Percentiles rank a stretch among this genome's conserved stretches.
phyloP scores from a whole-genome alignment of 164 flowering plant species.

The Annona cherimola region DNA sequence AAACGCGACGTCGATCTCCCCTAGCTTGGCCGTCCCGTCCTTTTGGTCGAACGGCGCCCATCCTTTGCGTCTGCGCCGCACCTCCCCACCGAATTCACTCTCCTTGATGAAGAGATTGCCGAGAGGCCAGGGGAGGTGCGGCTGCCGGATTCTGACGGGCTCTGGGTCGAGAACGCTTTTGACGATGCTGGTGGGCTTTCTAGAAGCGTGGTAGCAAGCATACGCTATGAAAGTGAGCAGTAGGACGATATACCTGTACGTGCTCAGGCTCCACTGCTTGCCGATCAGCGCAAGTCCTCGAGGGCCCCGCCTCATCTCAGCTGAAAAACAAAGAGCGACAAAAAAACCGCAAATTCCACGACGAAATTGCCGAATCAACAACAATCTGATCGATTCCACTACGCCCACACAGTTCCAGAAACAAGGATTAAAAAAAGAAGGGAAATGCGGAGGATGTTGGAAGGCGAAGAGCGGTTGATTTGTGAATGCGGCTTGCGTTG shows the following conservation, averaged over 20 bases:
- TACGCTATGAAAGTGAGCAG: slow-evolving; percentile 82
- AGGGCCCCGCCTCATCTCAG: slow-evolving; percentile 31
- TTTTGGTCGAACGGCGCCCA: slow-evolving; percentile 81
- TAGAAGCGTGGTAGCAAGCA: slow-evolving; percentile 82
- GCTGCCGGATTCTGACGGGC: slow-evolving; percentile 11
- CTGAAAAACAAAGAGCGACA: too few relatives aligned
- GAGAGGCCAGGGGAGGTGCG: slow-evolving; percentile 44
- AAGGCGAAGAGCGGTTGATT: too few relatives aligned
- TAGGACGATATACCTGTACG: slow-evolving; percentile 55
- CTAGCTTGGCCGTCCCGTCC: slow-evolving; percentile 74
- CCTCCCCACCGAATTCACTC: slow-evolving; percentile 11
- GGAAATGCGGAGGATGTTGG: too few relatives aligned
- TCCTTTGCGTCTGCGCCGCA: slow-evolving; percentile 25
- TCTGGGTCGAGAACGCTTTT: slow-evolving; percentile 74
- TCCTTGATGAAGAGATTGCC: slow-evolving; percentile 50
- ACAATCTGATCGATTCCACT: neutral
- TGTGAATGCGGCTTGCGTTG: too few relatives aligned
- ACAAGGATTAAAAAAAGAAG: too few relatives aligned
- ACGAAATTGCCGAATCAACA: neutral
- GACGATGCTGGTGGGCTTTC: slow-evolving; percentile 87
- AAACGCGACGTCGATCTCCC: slow-evolving; percentile 87
- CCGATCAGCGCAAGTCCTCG: slow-evolving; percentile 60
- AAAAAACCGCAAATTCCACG: neutral
- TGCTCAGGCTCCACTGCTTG: slow-evolving; percentile 40
- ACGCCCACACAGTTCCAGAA: too few relatives aligned